Conservation (phyloP, 2,329 filamentous ascomycete species). For the Purpureocillium lavendulum region DNA sequence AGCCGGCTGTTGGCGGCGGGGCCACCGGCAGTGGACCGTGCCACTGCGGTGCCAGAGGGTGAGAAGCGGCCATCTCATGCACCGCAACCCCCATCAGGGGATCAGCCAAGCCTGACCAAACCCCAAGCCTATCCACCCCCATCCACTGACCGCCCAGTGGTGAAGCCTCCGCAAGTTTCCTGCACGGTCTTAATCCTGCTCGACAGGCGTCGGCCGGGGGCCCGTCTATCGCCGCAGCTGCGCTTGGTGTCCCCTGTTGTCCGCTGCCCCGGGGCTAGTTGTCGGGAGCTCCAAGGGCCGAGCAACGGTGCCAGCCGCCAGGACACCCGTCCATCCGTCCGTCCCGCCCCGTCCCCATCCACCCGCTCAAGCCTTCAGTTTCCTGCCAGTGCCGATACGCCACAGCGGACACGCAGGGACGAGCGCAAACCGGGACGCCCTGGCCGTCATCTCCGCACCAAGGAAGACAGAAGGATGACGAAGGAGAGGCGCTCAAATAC, state of each 20-base stretch:
- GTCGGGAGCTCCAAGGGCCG: no score
- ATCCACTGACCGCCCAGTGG: not conserved
- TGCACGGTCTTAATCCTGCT: no score
- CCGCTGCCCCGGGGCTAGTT: no score
- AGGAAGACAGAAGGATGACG: no score
- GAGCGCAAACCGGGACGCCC: no score
- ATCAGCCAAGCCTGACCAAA: not conserved
- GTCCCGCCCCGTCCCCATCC: slow-evolving; percentile 6
- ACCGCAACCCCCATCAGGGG: not conserved
- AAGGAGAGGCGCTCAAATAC: no score
- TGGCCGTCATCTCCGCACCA: no score
- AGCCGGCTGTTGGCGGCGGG: slow-evolving; percentile 4
- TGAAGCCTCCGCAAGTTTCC: not conserved
- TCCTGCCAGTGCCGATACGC: not conserved
- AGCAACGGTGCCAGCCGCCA: not conserved
- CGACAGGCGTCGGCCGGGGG: no score
- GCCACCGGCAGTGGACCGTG: slow-evolving; percentile 5
- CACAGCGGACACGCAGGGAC: not conserved
- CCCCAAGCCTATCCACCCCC: no score
- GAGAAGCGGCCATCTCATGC: not conserved
- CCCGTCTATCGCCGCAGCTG: no score
- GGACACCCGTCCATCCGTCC: slow-evolving; percentile 3
- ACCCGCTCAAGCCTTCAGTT: no score
- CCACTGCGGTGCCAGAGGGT: not conserved
- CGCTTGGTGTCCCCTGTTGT: no score